These are phyloP conservation scores for Amesomyces nigricolor DNA, from an alignment of 2,329 filamentous ascomycete species.

Conservation along the genomic window DNA sequence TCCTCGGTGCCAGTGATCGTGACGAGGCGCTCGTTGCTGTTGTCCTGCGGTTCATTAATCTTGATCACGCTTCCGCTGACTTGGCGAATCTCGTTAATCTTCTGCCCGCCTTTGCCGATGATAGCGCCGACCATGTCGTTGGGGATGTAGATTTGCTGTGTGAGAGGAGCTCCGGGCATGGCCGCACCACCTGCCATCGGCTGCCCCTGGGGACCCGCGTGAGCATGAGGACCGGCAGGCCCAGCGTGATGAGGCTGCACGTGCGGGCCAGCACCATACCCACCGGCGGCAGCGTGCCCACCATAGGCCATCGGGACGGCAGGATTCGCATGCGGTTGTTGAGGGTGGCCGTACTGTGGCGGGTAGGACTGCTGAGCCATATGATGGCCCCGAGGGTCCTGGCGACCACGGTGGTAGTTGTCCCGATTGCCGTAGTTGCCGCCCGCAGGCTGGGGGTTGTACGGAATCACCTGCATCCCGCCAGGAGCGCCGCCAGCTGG, in stretches of 20 bases:
- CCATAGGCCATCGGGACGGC: constrained; percentile 75
- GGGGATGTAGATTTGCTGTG: constrained; percentile 97
- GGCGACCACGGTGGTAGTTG: constrained; percentile 71
- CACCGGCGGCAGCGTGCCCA: constrained; percentile 58
- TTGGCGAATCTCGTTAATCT: constrained; percentile 98
- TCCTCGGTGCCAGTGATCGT: constrained; percentile 97
- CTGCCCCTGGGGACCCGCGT: constrained; percentile 65
- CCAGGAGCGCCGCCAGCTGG: constrained; percentile 91
- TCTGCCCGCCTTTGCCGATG: constrained; percentile 95
- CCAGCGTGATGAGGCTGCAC: constrained; percentile 67
- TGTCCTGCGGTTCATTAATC: constrained; percentile 98
- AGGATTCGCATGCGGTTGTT: constrained; percentile 56
- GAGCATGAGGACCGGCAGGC: constrained; percentile 52
- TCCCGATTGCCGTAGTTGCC: constrained; percentile 91
- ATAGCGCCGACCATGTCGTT: constrained; percentile 99
- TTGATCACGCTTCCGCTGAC: constrained; percentile 98
- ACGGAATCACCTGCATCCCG: constrained; percentile 98
- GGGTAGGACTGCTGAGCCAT: constrained; percentile 65
- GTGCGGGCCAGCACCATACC: constrained; percentile 72
- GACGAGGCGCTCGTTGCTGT: constrained; percentile 95
- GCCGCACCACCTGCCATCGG: constrained; percentile 57
- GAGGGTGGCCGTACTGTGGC: constrained; percentile 66
- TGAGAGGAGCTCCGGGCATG: constrained; percentile 75
- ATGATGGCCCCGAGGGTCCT: constrained; percentile 66
- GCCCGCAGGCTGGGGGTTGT: constrained; percentile 85